A percentile compares a stretch with the other conserved stretches of the same genome.
Evolutionary conservation across 805 yeast species (phyloP).

Genomic region (Zygoascus flipseniorum): DNA sequence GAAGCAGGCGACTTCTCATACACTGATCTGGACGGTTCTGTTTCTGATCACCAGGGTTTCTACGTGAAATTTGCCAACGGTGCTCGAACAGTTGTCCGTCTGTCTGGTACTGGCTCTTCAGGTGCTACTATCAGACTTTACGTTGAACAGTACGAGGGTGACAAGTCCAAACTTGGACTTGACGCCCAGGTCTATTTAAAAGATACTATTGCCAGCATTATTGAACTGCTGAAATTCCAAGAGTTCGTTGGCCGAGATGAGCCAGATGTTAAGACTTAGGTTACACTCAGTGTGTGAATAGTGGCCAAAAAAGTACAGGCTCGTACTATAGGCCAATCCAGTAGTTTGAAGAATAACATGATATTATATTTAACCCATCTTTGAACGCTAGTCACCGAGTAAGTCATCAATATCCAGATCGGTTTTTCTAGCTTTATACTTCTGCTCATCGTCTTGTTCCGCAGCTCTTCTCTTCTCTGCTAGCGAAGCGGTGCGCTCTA

Average conservation of each 20-base stretch:
- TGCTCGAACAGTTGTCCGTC: constrained; percentile 75
- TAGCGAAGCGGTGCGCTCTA: constrained; percentile 5
- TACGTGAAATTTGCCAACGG: constrained; percentile 76
- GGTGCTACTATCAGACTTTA: constrained; percentile 96
- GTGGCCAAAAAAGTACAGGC: too few species aligned
- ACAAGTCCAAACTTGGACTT: constrained; percentile 38
- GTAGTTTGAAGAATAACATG: too few species aligned
- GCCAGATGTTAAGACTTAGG: constrained; percentile 81
- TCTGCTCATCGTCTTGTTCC: background rate
- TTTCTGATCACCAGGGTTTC: constrained; percentile 81
- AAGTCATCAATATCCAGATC: constrained; percentile 18
- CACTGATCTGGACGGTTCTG: constrained; percentile 91
- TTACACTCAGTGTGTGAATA: background rate
- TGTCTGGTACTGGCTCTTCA: constrained; percentile 95
- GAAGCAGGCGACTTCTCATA: constrained; percentile 87
- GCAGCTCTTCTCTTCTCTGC: constrained; percentile 6
- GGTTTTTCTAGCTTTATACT: constrained; percentile 7
- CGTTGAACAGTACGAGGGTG: constrained; percentile 72
- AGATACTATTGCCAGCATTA: constrained; percentile 52
- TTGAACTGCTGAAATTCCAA: constrained; percentile 61
- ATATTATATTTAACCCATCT: background rate
- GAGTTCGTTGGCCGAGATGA: constrained; percentile 69
- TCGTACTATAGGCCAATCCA: too few species aligned
- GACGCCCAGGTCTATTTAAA: constrained; percentile 63
- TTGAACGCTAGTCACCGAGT: constrained; percentile 3